phyloP scores from a whole-genome alignment of 2,329 filamentous ascomycete genomes.

The Emericellopsis atlantica region DNA sequence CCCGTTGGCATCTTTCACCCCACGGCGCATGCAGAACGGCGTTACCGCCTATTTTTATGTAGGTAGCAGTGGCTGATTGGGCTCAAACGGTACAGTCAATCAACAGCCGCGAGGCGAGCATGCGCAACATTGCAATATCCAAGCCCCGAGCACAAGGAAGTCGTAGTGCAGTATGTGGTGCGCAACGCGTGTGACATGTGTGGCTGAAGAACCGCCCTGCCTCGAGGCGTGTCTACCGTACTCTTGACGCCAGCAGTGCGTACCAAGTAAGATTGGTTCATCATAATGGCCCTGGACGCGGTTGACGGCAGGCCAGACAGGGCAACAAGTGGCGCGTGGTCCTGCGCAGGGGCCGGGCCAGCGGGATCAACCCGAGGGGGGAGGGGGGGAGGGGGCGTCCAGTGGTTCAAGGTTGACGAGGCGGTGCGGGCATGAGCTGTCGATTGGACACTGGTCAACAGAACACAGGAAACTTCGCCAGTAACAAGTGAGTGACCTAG shows the following conservation, averaged over 20 bases:
- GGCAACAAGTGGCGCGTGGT: neutral
- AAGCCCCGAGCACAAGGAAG: too few relatives aligned
- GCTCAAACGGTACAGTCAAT: neutral
- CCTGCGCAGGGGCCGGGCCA: slow-evolving; percentile 1
- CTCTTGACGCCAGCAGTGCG: too few relatives aligned
- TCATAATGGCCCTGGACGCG: too few relatives aligned
- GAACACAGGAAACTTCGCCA: neutral
- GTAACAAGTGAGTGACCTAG: too few relatives aligned
- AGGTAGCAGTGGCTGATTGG: neutral
- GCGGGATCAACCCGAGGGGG: neutral
- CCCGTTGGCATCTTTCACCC: neutral
- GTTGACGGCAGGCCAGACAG: neutral
- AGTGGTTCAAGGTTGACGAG: neutral
- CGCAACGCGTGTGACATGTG: too few relatives aligned
- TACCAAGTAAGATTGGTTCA: too few relatives aligned
- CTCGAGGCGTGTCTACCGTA: too few relatives aligned
- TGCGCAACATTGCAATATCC: too few relatives aligned
- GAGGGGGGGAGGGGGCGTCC: neutral
- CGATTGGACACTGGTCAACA: neutral
- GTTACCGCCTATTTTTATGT: too few relatives aligned
- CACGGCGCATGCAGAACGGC: neutral
- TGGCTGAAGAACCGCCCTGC: too few relatives aligned
- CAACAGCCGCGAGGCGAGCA: too few relatives aligned
- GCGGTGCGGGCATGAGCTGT: neutral
- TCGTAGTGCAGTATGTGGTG: too few relatives aligned